Base-by-base conservation (phyloP, 2,329 filamentous ascomycete genomes). In the Diaporthe ampelina region DNA sequence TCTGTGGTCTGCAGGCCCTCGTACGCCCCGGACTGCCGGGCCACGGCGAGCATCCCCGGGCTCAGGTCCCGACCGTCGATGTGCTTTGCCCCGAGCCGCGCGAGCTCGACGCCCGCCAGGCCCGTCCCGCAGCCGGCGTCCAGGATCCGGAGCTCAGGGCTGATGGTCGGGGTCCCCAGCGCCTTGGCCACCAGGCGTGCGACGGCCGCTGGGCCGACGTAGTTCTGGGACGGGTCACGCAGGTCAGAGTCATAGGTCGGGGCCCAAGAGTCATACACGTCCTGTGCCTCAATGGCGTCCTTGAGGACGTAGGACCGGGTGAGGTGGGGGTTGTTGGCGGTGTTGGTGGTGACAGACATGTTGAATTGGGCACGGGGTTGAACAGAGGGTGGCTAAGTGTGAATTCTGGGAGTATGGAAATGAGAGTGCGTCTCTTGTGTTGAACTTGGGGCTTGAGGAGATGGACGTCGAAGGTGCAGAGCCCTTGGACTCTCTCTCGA, bases 121-220 rank as follows among this genome's bases (percentile, higher is more conserved):
- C 68, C 68, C 8, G 68, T 70, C 17, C 68, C 68, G 68, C 68
- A 70, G 26, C 68, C 68, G 43, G 68, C 68, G 56, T 70, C 68
- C 52, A 70, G 68, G 56, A 70, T 5, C 24, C 24, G 24, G 6
- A 70, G 68, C 7, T 61, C 63, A 2, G 63, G 63, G 63, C 63
- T 61, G 37, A 57, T 61, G 68, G 68, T 35, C 15, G 68, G 2
- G 1, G 68, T 61, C 19, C 52, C 52, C 13, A 61, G 56, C 2
- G 56, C 68, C 13, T 48, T 48, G 26, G 52, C 56, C 9, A 70
- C 68, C 11, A 70, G 52, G 29, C 52, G 26, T 8, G 52, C 68
- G 52, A 70, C 68, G 68, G 56, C 52, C 68, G 68, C 56, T 24
- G 68, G 68, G 32, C 52, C 52, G 24, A 70, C 52, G 35, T 61